Conservation (phyloP, 2,329 filamentous ascomycete species). For the Penicillium psychrosexuale region DNA sequence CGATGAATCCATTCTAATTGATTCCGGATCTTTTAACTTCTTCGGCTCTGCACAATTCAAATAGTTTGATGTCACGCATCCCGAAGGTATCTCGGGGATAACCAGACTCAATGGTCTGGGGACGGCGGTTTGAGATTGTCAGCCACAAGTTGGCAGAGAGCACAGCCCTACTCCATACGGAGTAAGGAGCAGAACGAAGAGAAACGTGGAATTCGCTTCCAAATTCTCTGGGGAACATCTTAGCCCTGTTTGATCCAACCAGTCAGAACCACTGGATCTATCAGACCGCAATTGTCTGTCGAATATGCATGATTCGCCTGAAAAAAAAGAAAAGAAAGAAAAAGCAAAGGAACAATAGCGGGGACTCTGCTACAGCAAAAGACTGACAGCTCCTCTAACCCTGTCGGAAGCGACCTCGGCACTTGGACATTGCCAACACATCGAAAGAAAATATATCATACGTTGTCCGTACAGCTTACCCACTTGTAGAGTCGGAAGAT, state of each 20-base stretch:
- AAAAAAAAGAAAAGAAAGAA: not conserved
- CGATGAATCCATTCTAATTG: not conserved
- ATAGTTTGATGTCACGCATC: constrained; percentile 22
- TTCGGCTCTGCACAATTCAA: constrained; percentile 5
- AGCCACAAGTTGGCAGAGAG: constrained; percentile 9
- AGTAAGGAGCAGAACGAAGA: not conserved
- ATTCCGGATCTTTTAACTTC: not conserved
- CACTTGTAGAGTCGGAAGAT: not conserved
- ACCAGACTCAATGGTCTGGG: constrained; percentile 11
- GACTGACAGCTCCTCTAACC: constrained; percentile 6
- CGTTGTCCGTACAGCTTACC: not conserved
- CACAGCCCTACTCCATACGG: not conserved
- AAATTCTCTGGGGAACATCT: not conserved
- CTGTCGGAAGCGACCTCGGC: not conserved
- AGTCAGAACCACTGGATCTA: constrained; percentile 19
- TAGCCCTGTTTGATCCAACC: constrained; percentile 3
- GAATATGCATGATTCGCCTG: constrained; percentile 13
- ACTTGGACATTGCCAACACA: not conserved
- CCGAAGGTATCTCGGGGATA: not conserved
- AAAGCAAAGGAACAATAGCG: not conserved
- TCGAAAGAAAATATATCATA: constrained; percentile 1
- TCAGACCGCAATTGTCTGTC: constrained; percentile 17
- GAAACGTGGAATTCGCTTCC: not conserved
- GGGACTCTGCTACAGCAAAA: not conserved
- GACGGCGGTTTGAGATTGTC: constrained; percentile 18